Evolutionary conservation across 2,329 filamentous ascomycete species (phyloP).

Genomic region (Talaromyces sp.): DNA sequence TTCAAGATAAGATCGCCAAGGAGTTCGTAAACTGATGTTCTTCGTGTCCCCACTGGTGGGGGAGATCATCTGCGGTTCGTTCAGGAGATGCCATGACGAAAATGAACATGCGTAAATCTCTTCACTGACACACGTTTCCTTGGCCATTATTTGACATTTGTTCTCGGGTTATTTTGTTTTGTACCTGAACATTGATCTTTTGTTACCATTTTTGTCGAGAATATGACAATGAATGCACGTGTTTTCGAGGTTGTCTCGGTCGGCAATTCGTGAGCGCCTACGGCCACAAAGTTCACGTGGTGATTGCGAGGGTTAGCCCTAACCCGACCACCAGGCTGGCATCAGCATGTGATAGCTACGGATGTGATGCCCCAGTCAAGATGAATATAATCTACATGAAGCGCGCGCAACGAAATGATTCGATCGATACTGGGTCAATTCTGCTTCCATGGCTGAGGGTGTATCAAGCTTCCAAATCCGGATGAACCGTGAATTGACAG

Average conservation of each 20-base stretch:
- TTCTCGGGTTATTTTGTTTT: neutral
- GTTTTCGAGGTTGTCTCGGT: neutral
- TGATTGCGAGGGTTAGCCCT: neutral
- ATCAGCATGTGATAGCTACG: neutral
- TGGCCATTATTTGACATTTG: neutral
- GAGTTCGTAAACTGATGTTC: slow-evolving; percentile 4
- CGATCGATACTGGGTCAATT: neutral
- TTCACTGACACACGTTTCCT: neutral
- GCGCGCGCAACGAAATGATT: neutral
- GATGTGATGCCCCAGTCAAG: neutral
- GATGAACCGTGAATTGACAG: neutral
- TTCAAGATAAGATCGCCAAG: slow-evolving; percentile 10
- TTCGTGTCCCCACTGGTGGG: neutral
- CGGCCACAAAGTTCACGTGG: neutral
- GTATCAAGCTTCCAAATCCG: neutral
- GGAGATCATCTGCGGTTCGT: neutral
- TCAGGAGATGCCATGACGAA: neutral
- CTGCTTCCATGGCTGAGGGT: neutral
- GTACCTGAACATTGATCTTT: neutral
- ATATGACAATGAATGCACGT: neutral
- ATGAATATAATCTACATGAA: neutral
- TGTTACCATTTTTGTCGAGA: slow-evolving; percentile 3
- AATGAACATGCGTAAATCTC: neutral
- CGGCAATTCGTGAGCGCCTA: neutral
- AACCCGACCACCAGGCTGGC: too few relatives aligned